These are phyloP conservation scores for Coemansia sp. DNA, from an alignment of 192 early-diverging fungal genomes.

Conservation along the genomic window DNA sequence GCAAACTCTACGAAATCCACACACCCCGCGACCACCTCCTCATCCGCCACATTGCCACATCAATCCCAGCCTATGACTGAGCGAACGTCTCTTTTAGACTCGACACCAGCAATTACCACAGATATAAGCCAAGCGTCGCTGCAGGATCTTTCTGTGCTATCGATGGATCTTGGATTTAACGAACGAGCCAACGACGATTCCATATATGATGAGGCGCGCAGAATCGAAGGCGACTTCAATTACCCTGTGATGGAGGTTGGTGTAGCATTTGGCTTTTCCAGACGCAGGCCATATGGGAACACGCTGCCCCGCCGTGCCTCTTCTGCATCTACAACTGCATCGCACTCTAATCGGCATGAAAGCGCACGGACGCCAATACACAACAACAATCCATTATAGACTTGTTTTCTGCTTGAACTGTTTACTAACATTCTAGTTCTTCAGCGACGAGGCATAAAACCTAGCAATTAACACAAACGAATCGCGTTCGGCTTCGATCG, in stretches of 20 bases:
- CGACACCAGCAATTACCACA: background rate
- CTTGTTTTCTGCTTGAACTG: too few species aligned
- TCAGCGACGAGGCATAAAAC: constrained; percentile 24
- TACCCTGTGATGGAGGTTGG: constrained; percentile 55
- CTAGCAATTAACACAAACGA: constrained; percentile 26
- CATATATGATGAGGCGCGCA: constrained; percentile 45
- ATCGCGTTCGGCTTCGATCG: constrained; percentile 62
- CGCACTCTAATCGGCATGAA: background rate
- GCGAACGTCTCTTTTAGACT: constrained; percentile 22
- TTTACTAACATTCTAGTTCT: too few species aligned
- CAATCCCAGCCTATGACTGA: constrained; percentile 24
- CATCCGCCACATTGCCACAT: background rate
- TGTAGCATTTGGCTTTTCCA: constrained; percentile 45
- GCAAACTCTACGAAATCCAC: constrained; percentile 4
- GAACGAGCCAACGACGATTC: constrained; percentile 32
- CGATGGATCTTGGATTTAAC: constrained; percentile 31
- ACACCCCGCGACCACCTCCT: too few species aligned
- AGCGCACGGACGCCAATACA: constrained; percentile 1
- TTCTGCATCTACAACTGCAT: constrained; percentile 1
- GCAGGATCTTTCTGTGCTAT: constrained; percentile 28
- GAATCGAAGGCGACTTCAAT: constrained; percentile 50
- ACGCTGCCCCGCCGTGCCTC: constrained; percentile 18
- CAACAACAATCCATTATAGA: background rate
- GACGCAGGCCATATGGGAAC: constrained; percentile 45
- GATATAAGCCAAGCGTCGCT: background rate